Percentiles rank a stretch among this genome's conserved stretches.
Evolutionary conservation across 495 filamentous ascomycete species (phyloP).

Genomic region (Tuber umbilicatum): DNA sequence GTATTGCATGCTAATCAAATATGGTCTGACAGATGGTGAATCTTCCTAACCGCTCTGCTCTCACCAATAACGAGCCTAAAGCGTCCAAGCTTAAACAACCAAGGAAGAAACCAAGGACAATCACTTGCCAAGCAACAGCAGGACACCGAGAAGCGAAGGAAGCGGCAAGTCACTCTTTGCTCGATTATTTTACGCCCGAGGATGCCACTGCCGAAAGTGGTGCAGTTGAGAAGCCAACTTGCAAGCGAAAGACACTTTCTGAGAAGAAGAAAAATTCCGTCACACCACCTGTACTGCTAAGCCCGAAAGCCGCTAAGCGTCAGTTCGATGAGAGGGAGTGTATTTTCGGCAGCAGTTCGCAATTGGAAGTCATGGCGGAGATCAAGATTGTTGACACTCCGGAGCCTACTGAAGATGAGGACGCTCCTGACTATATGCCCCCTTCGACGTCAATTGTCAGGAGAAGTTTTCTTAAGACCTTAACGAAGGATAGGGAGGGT

Average conservation of each 20-base stretch:
- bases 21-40: slow-evolving; percentile 20
- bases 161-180: slow-evolving; percentile 36
- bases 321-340: slow-evolving; percentile 69
- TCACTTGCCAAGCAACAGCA: slow-evolving; percentile 77
- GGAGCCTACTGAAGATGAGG: slow-evolving; percentile 17
- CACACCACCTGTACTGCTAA: slow-evolving; percentile 53
- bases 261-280: slow-evolving; percentile 46
- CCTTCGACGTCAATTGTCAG: slow-evolving; percentile 23
- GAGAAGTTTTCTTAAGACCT: slow-evolving; percentile 41
- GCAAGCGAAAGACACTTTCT: slow-evolving; percentile 38
- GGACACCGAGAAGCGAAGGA: slow-evolving; percentile 53
- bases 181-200: slow-evolving; percentile 42
- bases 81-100: slow-evolving; percentile 50
- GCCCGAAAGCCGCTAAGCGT: slow-evolving; percentile 64
- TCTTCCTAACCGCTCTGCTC: slow-evolving; percentile 3
- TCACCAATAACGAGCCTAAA: slow-evolving; percentile 4
- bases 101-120: slow-evolving; percentile 71
- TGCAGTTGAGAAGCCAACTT: slow-evolving; percentile 10
- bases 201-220: slow-evolving; percentile 9
- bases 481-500: slow-evolving; percentile 38
- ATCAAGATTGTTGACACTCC: slow-evolving; percentile 56
- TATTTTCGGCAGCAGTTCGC: slow-evolving; percentile 88
- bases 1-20: slow-evolving; percentile 16
- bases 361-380: slow-evolving; percentile 70
- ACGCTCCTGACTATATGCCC: slow-evolving; percentile 35